Evolutionary conservation across 306 rosid genomes (phyloP), one percentile per base, ranked within the genome.

Genomic region (Adenanthera pavonina): DNA sequence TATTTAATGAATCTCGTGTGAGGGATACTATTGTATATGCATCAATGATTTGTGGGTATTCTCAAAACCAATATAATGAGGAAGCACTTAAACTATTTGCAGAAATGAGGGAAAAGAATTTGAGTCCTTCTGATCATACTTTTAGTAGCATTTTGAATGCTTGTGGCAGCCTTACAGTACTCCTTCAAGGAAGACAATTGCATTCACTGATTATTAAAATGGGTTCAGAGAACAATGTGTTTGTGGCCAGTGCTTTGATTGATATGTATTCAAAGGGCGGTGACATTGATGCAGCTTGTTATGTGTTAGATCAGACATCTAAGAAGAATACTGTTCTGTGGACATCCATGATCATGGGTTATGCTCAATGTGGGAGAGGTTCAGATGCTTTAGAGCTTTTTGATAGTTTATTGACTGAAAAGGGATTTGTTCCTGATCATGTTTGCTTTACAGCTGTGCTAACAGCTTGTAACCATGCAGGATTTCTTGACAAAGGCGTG

Each of bases 261-360:
- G 92, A 91, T 83, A 91, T 91, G 95, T 91, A 91, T 72, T 89
- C 95, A 2, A 89, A 91, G 80, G 82, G 93, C 10, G 91, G 95
- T 16, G 86, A 88, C 68, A 57, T 89, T 47, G 86, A 88, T 7
- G 90, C 75, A 12, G 91, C 95, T 61, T 78, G 66, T 60, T 14
- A 30, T 34, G 84, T 91, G 84, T 89, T 87, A 54, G 86, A 86
- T 74, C 90, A 67, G 36, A 83, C 86, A 11, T 70, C 84, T n/a
- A 62, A 71, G 40, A 85, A 85, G 85, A 89, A 91, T 52, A 78
- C 44, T 52, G 89, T 91, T 74, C 64, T 88, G 56, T 86, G 88
- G 83, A 91, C 95, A 66, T 86, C 92, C 47, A 89, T 91, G 89
- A 89, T 89, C 72, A 88, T 43, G 92, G 91, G 89, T 36, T 91